These are phyloP conservation scores for Pseudomassariella vexata DNA, from an alignment of 2,329 filamentous ascomycete genomes.

Conservation along the genomic window DNA sequence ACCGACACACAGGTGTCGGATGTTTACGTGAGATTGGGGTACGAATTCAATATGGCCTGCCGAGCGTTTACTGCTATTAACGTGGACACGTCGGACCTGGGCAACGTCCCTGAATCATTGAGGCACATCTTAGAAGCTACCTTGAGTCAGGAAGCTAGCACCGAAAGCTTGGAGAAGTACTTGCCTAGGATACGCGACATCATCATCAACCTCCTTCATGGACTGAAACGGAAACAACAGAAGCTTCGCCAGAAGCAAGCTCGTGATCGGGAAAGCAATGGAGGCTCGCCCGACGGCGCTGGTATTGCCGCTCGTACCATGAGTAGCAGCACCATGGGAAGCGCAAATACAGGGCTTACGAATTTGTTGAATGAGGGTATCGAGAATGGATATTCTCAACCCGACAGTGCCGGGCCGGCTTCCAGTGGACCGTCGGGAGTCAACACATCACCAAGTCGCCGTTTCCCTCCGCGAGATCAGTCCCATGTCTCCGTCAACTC, in stretches of 20 bases:
- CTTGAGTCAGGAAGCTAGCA: slow-evolving; percentile 90
- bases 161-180: slow-evolving; percentile 89
- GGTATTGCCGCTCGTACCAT: slow-evolving; percentile 42
- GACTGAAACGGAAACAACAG: slow-evolving; percentile 94
- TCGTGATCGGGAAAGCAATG: slow-evolving; percentile 47
- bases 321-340: slow-evolving; percentile 54
- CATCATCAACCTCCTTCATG: slow-evolving; percentile 95
- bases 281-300: slow-evolving; percentile 25
- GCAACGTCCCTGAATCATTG: slow-evolving; percentile 88
- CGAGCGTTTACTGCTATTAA: slow-evolving; percentile 95
- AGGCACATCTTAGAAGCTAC: slow-evolving; percentile 92
- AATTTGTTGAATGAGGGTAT: slow-evolving; percentile 55
- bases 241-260: slow-evolving; percentile 64
- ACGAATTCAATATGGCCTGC: slow-evolving; percentile 99
- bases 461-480: slow-evolving; percentile 44
- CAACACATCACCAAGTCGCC: slow-evolving; percentile 42
- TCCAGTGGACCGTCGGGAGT: slow-evolving; percentile 15
- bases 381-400: slow-evolving; percentile 44
- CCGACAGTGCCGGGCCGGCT: slow-evolving; percentile 21
- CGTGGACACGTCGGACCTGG: slow-evolving; percentile 88
- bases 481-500: slow-evolving; percentile 46
- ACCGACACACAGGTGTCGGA: slow-evolving; percentile 95
- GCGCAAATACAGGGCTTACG: slow-evolving; percentile 51
- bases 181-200: slow-evolving; percentile 94
- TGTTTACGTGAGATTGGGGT: slow-evolving; percentile 93